Evolutionary conservation across 148 eudicot genomes (phyloP), one percentile per base, ranked within the genome.

Genomic region (Cornus controversa): DNA sequence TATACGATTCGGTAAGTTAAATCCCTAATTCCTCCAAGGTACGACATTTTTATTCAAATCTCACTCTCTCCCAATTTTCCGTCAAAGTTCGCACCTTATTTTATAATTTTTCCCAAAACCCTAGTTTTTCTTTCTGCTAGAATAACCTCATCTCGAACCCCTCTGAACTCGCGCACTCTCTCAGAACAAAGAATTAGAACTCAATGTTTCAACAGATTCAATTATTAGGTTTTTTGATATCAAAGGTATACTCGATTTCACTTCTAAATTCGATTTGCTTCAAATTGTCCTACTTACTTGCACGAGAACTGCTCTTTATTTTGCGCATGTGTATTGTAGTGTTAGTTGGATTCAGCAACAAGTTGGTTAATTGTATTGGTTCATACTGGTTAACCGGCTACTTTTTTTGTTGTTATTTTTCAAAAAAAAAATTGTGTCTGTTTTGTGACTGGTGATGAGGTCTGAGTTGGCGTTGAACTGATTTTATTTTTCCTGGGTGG

Each of bases 91-190:
- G 80, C n/a, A 25, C 18, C 71, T 77, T 60, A 9, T 20, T 29
- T 37, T 47, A 28, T 31, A 2, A 29, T 28, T 69, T n/a, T 28
- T 28, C 23, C 40, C 76, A 76, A 83, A 83, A 79, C 86, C 86
- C 83, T 83, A 83, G 78, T 67, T 76, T 76, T 36, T 15, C 77
- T 72, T 67, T 63, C 47, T 74, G 76, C 18, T 62, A 2, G 62
- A 40, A 65, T 76, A 76, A 78, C 81, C 82, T 80, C 54, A 1
- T 47, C 4, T 45, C 53, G 28, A 24, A 36, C 36, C 69, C 22
- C 29, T 22, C 27, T n/a, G 66, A 34, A 18, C 62, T 58, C 34
- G 25, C 10, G 23, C 24, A 47, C 42, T 53, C 47, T 50, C 29
- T 27, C n/a, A 26, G 26, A 50, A 23, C 42, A 0, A 36, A 9